A percentile compares a stretch with the other conserved stretches of the same genome.
Evolutionary conservation across 2,329 filamentous ascomycete genomes (phyloP).

Genomic region (Curvularia spicifera): DNA sequence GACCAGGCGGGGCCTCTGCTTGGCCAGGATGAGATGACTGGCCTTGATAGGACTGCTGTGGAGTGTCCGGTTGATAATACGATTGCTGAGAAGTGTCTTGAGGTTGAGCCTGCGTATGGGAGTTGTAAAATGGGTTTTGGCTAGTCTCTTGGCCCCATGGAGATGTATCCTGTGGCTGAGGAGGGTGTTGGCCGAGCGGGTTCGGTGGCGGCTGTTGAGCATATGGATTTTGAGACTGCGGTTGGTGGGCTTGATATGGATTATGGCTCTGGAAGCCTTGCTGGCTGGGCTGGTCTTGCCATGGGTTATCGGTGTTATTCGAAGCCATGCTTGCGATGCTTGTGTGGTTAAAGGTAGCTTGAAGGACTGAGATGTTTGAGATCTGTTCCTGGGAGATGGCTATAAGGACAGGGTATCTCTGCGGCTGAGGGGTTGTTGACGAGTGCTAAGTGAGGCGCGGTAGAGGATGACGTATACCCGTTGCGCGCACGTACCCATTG

Average conservation of each 20-base stretch:
- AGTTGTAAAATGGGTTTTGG: constrained; percentile 16
- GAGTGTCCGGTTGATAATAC: constrained; percentile 10
- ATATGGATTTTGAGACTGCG: constrained; percentile 20
- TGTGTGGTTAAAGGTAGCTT: background rate
- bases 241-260: constrained; percentile 33
- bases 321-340: constrained; percentile 24
- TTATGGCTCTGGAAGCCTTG: constrained; percentile 30
- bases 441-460: constrained; percentile 17
- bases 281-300: constrained; percentile 31
- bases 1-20: constrained; percentile 29
- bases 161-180: constrained; percentile 17
- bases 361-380: background rate
- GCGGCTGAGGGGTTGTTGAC: constrained; percentile 23
- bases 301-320: constrained; percentile 31
- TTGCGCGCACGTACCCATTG: constrained; percentile 17
- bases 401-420: constrained; percentile 17
- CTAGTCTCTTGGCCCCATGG: constrained; percentile 20
- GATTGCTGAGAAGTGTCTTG: constrained; percentile 16
- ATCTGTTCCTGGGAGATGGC: constrained; percentile 1
- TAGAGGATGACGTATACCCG: constrained; percentile 24
- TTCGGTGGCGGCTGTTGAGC: constrained; percentile 14
- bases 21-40: constrained; percentile 11
- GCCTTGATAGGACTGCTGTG: constrained; percentile 14
- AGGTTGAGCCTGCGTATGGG: constrained; percentile 12
- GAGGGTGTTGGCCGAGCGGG: constrained; percentile 14